These are phyloP conservation scores for Hirsutella minnesotensis DNA, from an alignment of 2,329 filamentous ascomycete genomes.

Conservation along the genomic window DNA sequence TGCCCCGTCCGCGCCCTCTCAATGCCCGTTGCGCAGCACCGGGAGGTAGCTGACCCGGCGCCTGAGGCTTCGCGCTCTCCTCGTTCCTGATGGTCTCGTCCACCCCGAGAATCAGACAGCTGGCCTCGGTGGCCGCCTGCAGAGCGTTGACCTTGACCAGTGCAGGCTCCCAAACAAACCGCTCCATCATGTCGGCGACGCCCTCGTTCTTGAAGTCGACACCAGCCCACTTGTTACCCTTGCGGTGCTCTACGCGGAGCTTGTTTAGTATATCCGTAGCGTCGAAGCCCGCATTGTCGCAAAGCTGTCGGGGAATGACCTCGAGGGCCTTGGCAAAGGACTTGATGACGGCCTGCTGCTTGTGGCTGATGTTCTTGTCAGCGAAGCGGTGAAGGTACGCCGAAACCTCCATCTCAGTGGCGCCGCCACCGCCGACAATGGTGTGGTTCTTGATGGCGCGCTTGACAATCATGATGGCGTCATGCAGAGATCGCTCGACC, in stretches of 20 bases:
- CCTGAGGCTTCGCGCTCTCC: slow-evolving; percentile 77
- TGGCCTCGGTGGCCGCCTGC: slow-evolving; percentile 88
- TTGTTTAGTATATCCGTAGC: slow-evolving; percentile 96
- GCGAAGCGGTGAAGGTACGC: slow-evolving; percentile 87
- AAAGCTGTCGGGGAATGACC: slow-evolving; percentile 90
- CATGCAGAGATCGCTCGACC: slow-evolving; percentile 93
- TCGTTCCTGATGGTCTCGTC: slow-evolving; percentile 99
- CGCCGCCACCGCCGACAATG: slow-evolving; percentile 91
- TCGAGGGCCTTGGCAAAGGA: slow-evolving; percentile 95
- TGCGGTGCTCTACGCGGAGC: slow-evolving; percentile 89
- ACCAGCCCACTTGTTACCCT: slow-evolving; percentile 86
- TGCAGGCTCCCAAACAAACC: slow-evolving; percentile 94
- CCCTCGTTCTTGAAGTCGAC: slow-evolving; percentile 92
- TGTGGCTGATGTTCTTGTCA: slow-evolving; percentile 83
- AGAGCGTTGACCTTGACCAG: slow-evolving; percentile 96
- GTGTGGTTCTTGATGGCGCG: slow-evolving; percentile 88
- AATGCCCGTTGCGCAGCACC: slow-evolving; percentile 83
- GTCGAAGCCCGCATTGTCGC: slow-evolving; percentile 97
- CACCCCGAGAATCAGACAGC: slow-evolving; percentile 88
- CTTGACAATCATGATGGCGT: slow-evolving; percentile 99
- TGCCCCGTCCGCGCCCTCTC: slow-evolving; percentile 70
- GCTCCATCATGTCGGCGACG: slow-evolving; percentile 85
- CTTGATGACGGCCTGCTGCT: slow-evolving; percentile 97
- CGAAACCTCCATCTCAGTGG: slow-evolving; percentile 92
- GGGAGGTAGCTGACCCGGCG: slow-evolving; percentile 63